Conservation (phyloP, 441 rosid genomes). For the Gossypium schwendimanii region DNA sequence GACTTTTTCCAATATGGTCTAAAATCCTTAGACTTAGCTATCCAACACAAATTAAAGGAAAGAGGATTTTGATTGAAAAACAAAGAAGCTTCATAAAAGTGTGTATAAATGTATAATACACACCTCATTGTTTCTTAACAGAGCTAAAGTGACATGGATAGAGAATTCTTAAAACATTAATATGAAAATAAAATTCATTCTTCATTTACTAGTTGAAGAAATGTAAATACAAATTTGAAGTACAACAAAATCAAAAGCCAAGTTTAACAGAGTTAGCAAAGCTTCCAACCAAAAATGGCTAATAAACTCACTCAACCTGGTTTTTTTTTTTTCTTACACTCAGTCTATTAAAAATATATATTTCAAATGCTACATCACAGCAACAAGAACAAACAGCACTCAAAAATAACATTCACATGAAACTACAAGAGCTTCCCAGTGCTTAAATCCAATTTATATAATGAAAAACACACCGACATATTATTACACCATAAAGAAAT, state of each 20-base stretch:
- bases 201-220: background rate
- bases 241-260: background rate
- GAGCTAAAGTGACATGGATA: background rate
- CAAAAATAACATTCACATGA: background rate
- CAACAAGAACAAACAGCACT: background rate
- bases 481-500: slow-evolving; percentile 3
- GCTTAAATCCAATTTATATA: background rate
- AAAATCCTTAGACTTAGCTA: background rate
- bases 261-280: background rate
- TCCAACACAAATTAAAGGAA: background rate
- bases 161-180: background rate
- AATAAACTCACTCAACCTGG: slow-evolving; percentile 1
- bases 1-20: background rate
- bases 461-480: slow-evolving; percentile 5
- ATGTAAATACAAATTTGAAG: background rate
- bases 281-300: slow-evolving; percentile 17
- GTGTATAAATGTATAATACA: background rate
- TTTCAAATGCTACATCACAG: background rate
- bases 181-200: background rate
- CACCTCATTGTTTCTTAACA: background rate
- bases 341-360: background rate
- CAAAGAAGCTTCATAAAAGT: background rate
- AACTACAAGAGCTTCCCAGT: background rate
- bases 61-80: background rate
- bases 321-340: background rate